A percentile compares a stretch with the other conserved stretches of the same genome.
Evolutionary conservation across 768 basidiomycete species (phyloP).

Genomic region (Leccinum longicurvipes): DNA sequence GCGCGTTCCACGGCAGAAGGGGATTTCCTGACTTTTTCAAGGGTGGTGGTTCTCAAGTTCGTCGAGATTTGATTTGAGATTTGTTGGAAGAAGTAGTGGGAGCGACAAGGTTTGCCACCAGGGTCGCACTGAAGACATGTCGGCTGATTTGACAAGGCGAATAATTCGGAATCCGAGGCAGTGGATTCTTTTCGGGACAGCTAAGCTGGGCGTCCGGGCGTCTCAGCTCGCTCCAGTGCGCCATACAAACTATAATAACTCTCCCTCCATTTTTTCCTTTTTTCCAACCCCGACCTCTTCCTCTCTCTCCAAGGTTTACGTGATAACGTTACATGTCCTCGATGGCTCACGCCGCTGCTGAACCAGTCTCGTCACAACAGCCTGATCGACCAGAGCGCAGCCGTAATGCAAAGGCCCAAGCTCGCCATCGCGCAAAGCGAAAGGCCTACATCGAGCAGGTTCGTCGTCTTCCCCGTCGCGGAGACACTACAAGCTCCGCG

Average conservation of each 20-base stretch:
- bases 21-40: constrained; percentile 18
- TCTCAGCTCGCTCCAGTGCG: constrained; percentile 19
- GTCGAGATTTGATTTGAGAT: constrained; percentile 34
- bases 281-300: constrained; percentile 51
- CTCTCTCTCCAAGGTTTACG: constrained; percentile 37
- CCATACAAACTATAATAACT: constrained; percentile 35
- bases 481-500: constrained; percentile 6
- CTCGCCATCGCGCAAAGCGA: constrained; percentile 85
- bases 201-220: constrained; percentile 18
- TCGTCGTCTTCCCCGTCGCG: not conserved
- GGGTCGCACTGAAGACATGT: constrained; percentile 33
- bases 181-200: constrained; percentile 26
- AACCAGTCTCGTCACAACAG: constrained; percentile 36
- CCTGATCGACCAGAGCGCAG: constrained; percentile 75
- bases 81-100: constrained; percentile 17
- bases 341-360: constrained; percentile 50
- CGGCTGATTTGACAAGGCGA: constrained; percentile 43
- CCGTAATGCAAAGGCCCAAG: constrained; percentile 87
- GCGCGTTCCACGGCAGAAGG: constrained; percentile 10
- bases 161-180: constrained; percentile 47
- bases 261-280: constrained; percentile 29
- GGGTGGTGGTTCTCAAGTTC: constrained; percentile 19
- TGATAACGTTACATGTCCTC: constrained; percentile 55
- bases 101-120: constrained; percentile 34
- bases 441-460: constrained; percentile 94